These are phyloP conservation scores for Amniculicola lignicola DNA, from an alignment of 495 filamentous ascomycete genomes.

Conservation along the genomic window DNA sequence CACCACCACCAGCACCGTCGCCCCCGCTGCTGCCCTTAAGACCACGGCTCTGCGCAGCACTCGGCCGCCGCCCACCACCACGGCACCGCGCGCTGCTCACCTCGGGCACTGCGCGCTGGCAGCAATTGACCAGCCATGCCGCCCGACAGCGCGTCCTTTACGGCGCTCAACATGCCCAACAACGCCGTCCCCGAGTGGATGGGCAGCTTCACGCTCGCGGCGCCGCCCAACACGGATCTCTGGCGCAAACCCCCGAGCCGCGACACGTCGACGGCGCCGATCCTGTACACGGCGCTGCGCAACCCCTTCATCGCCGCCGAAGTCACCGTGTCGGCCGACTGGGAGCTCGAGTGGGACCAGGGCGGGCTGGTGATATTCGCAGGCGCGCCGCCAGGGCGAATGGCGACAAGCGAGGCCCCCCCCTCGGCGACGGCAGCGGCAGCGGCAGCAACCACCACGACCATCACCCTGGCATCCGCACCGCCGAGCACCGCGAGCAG, in stretches of 20 bases:
- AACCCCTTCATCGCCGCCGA: constrained; percentile 55
- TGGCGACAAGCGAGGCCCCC: constrained; percentile 3
- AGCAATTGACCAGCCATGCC: constrained; percentile 42
- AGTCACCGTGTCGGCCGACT: constrained; percentile 58
- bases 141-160: constrained; percentile 52
- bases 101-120: background rate
- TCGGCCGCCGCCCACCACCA: background rate
- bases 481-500: constrained; percentile 1
- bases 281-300: constrained; percentile 55
- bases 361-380: constrained; percentile 58
- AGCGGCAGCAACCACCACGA: background rate
- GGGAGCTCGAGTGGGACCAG: constrained; percentile 63
- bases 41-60: no score
- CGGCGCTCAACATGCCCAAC: constrained; percentile 50
- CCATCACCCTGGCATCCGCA: background rate
- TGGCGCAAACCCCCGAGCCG: constrained; percentile 53
- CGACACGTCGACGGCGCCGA: constrained; percentile 56
- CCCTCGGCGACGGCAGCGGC: background rate
- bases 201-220: constrained; percentile 57
- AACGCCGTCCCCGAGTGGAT: constrained; percentile 51
- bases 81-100: constrained; percentile 7
- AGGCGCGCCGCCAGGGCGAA: constrained; percentile 35
- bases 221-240: constrained; percentile 53
- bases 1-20: no score
- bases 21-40: no score